Evolutionary conservation across 441 rosid species (phyloP), one percentile per base, ranked within the genome.

Genomic region (Brassica hybrid): DNA sequence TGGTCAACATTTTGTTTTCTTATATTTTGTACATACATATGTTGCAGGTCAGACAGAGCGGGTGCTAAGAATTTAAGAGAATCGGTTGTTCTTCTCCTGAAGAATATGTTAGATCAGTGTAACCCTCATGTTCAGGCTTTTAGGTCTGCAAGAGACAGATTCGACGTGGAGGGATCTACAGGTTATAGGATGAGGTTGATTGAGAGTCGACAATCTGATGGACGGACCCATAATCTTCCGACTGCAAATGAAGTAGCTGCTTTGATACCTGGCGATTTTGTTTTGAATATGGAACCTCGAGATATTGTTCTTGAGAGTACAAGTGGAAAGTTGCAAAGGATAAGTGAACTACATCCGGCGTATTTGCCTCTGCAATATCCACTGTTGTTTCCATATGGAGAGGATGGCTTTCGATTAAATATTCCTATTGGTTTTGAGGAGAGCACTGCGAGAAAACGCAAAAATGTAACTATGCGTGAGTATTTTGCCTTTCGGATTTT

Each of bases 281-380:
- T n/a, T n/a, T n/a, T n/a, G n/a, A n/a, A n/a, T n/a, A n/a, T n/a
- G n/a, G n/a, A n/a, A n/a, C n/a, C n/a, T n/a, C n/a, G n/a, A n/a
- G n/a, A n/a, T n/a, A n/a, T n/a, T n/a, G n/a, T n/a, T 34, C 1
- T 34, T 34, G 45, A 48, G 38, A 21, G 8, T 8, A 21, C 1
- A 12, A 2, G 30, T 10, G 54, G 54, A 5, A 5, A 5, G 3
- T 6, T 65, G 2, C 17, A 13, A 13, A 7, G 21, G 12, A 67
- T 50, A 2, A 67, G 59, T 48, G 71, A 67, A 25, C 1, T 67
- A n/a, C 60, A 67, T n/a, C 71, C 60, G 1, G 19, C 21, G 0
- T 67, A 67, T 67, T 14, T 13, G 6, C n/a, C 72, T 1, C 13
- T 67, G 5, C 41, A 67, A 7, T 67, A 67, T 25, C 72, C 60